Conservation (phyloP, 352 stramenopile species). For the Pythium brachiatum region DNA sequence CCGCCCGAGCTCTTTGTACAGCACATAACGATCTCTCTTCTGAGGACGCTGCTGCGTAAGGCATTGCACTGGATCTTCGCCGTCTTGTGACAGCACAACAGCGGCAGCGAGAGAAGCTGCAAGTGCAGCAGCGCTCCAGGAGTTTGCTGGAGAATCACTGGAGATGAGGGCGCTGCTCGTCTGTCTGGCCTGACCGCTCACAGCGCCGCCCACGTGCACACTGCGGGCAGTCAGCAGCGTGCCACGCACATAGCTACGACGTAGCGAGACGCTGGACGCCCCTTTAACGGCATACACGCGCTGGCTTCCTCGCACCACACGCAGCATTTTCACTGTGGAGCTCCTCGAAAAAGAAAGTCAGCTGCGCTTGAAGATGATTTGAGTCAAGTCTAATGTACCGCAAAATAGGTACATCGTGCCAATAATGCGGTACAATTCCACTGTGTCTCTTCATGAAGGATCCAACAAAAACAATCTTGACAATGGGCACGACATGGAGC, state of each 20-base stretch:
- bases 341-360: constrained; percentile 5
- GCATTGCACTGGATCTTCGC: not conserved
- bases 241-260: not conserved
- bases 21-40: constrained; percentile 38
- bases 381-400: constrained; percentile 7
- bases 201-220: not conserved
- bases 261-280: not conserved
- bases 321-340: constrained; percentile 8
- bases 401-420: constrained; percentile 11
- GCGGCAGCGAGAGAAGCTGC: constrained; percentile 1
- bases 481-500: constrained; percentile 27
- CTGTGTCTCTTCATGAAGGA: not conserved
- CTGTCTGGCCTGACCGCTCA: not conserved
- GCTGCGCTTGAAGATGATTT: constrained; percentile 8
- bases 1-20: constrained; percentile 65
- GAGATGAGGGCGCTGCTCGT: not conserved
- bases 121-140: not conserved
- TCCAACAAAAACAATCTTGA: not conserved
- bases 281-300: not conserved
- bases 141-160: not conserved
- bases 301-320: not conserved
- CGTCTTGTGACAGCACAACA: not conserved
- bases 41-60: constrained; percentile 5
- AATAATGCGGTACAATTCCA: not conserved
- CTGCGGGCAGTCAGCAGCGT: not conserved